Percentiles rank a stretch among this genome's conserved stretches.
These are phyloP conservation scores for Leptomonas seymouri DNA, from an alignment of 208 protist genomes.

Conservation along the genomic window DNA sequence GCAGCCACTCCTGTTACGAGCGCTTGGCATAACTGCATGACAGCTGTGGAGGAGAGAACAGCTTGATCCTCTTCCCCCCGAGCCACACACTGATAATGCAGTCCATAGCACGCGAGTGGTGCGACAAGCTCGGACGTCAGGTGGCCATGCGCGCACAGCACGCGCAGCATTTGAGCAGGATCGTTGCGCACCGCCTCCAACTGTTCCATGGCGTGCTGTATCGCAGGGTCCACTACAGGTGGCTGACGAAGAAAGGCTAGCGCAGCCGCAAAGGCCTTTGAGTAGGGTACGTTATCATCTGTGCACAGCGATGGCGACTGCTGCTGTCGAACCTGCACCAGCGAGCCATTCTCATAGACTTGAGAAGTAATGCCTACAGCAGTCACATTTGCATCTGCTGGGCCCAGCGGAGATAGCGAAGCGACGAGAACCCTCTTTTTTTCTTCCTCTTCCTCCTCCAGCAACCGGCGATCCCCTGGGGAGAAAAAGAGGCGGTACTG, in stretches of 20 bases:
- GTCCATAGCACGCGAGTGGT: slow-evolving; percentile 14
- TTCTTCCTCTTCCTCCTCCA: slow-evolving; percentile 22
- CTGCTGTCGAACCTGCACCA: background rate
- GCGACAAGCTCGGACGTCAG: slow-evolving; percentile 18
- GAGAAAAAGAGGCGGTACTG: slow-evolving; percentile 54
- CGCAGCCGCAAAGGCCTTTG: slow-evolving; percentile 15
- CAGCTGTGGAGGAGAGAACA: slow-evolving; percentile 10
- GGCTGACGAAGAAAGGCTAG: slow-evolving; percentile 19
- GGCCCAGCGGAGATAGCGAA: background rate
- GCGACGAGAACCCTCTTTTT: background rate
- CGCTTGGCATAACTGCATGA: slow-evolving; percentile 24
- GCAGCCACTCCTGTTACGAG: slow-evolving; percentile 7
- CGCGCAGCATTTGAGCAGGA: slow-evolving; percentile 4
- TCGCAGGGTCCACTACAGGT: background rate
- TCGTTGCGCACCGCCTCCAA: slow-evolving; percentile 10
- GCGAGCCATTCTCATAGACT: no score
- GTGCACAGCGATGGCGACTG: background rate
- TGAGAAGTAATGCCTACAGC: background rate
- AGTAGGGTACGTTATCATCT: slow-evolving; percentile 1
- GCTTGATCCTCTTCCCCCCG: slow-evolving; percentile 21
- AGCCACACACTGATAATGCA: slow-evolving; percentile 26
- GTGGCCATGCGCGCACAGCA: slow-evolving; percentile 24
- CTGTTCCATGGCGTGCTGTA: slow-evolving; percentile 8
- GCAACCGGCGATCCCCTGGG: slow-evolving; percentile 40
- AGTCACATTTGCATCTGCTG: background rate